Percentiles rank a stretch among this genome's conserved stretches.
Evolutionary conservation across 306 rosid species (phyloP).

Genomic region (Cicer pinnatifidum): DNA sequence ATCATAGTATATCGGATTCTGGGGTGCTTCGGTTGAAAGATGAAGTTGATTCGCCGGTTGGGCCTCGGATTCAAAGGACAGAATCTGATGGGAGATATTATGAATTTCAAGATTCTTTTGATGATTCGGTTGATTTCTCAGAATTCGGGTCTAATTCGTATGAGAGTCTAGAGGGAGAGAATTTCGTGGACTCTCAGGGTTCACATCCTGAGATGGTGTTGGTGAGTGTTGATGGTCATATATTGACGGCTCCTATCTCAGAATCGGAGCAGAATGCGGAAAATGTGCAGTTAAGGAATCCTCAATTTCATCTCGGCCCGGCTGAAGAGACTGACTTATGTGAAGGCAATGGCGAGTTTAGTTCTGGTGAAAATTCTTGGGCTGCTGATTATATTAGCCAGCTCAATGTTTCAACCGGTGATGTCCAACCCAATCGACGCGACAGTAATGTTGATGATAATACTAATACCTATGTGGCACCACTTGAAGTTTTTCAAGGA

Average conservation of each 20-base stretch:
- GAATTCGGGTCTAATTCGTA: constrained; percentile 64
- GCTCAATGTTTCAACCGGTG: constrained; percentile 54
- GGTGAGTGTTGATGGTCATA: constrained; percentile 93
- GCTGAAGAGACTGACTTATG: constrained; percentile 75
- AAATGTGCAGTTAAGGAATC: constrained; percentile 72
- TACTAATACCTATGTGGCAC: constrained; percentile 37
- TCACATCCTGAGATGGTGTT: constrained; percentile 76
- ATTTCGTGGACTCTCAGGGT: constrained; percentile 63
- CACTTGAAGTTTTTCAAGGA: constrained; percentile 55
- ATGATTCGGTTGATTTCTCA: constrained; percentile 64
- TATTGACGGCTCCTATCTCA: constrained; percentile 84
- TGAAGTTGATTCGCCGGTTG: constrained; percentile 43
- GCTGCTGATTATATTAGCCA: constrained; percentile 67
- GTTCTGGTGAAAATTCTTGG: constrained; percentile 69
- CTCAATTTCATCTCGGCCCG: constrained; percentile 91
- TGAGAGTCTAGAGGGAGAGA: constrained; percentile 62
- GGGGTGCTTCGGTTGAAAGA: constrained; percentile 56
- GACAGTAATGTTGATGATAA: constrained; percentile 40
- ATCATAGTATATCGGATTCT: constrained; percentile 71
- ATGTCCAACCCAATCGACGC: constrained; percentile 34
- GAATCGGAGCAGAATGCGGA: constrained; percentile 71
- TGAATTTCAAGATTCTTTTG: constrained; percentile 74
- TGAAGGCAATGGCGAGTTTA: constrained; percentile 67
- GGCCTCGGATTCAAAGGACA: constrained; percentile 51
- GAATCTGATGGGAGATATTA: constrained; percentile 75